Conservation (phyloP, 495 filamentous ascomycete species). For the Penicillium crystallinum region DNA sequence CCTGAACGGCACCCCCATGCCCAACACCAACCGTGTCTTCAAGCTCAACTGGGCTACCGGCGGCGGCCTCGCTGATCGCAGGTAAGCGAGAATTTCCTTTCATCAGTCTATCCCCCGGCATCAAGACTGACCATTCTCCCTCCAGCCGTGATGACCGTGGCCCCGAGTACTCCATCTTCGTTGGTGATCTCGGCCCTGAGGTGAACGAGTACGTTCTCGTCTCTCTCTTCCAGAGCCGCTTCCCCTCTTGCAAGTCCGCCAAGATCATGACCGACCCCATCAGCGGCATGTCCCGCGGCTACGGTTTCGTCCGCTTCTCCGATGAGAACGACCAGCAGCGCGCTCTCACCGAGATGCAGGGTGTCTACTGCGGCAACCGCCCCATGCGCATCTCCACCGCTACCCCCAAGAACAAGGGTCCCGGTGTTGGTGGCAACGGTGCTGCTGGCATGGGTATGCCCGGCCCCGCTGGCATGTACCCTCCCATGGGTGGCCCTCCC, state of each 20-base stretch:
- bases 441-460: slow-evolving; percentile 51
- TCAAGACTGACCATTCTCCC: not conserved
- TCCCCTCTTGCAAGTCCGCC: slow-evolving; percentile 95
- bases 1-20: slow-evolving; percentile 85
- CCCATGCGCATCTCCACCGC: slow-evolving; percentile 99
- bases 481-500: slow-evolving; percentile 72
- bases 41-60: slow-evolving; percentile 99
- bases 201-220: slow-evolving; percentile 98
- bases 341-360: slow-evolving; percentile 95
- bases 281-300: slow-evolving; percentile 93
- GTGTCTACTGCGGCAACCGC: slow-evolving; percentile 97
- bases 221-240: slow-evolving; percentile 92
- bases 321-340: slow-evolving; percentile 93
- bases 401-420: slow-evolving; percentile 91
- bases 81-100: slow-evolving; percentile 48
- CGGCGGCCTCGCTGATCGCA: slow-evolving; percentile 88
- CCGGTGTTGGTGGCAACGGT: slow-evolving; percentile 52
- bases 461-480: slow-evolving; percentile 45
- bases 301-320: slow-evolving; percentile 96
- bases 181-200: slow-evolving; percentile 95
- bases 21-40: slow-evolving; percentile 91
- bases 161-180: slow-evolving; percentile 95
- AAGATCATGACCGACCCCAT: slow-evolving; percentile 99
- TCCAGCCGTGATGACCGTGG: slow-evolving; percentile 85
- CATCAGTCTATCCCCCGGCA: not conserved